Evolutionary conservation across 2,329 filamentous ascomycete species (phyloP), one percentile per base, ranked within the genome.

Genomic region (Botrytis deweyae): DNA sequence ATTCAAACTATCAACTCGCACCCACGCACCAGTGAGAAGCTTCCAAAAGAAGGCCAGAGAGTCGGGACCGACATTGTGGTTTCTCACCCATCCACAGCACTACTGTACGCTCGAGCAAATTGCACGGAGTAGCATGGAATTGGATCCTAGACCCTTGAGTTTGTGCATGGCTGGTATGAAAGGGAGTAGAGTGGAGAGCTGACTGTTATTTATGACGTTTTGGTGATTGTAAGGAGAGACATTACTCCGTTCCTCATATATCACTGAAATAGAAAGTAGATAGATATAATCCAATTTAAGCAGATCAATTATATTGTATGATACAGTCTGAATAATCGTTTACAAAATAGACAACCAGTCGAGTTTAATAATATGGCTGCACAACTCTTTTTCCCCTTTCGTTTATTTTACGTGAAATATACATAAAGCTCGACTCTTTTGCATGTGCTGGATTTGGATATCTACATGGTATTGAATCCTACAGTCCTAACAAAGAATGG

Each of bases 21-120:
- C 59, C 40, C 18, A 44, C 42, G 40, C 40, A 65, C 42, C 63
- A 36, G n/a, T 65, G 44, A 65, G 33, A 46, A 29, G 16, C 42
- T 44, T 22, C 36, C 38, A 65, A 46, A 33, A 46, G 40, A 65
- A 25, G 44, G 40, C 42, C 63, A 46, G 42, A 42, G 63, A 46
- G 29, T 65, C n/a, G 63, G 42, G 29, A 65, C n/a, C 20, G 63
- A 65, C 10, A 33, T 42, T 36, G 33, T 12, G 33, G 59, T 40
- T 16, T 40, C 59, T 58, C 22, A 6, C 25, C 36, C 36, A 62
- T 36, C 42, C 62, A 65, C n/a, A 33, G 62, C 62, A 65, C 62
- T 65, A 65, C 63, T 65, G 42, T 65, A 65, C 40, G 63, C 63
- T 65, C 63, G 63, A 65, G 63, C 42, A 65, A 46, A 33, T 29